Base-by-base conservation (phyloP, 2,329 filamentous ascomycete genomes). In the Trichoderma atroviride region DNA sequence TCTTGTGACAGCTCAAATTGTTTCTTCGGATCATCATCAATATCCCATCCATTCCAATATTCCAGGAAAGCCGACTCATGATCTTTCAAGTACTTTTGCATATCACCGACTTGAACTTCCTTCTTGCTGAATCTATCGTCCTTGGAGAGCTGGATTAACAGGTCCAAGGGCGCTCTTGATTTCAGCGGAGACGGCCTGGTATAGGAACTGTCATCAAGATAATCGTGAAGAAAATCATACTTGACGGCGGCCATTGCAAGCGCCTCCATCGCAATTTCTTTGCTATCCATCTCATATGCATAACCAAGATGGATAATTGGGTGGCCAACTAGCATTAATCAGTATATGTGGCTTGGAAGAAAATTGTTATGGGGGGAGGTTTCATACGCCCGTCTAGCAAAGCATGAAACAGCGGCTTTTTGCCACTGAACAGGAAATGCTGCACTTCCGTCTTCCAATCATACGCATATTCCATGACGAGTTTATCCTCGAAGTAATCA, bases 271-370 rank as follows among this genome's bases (percentile, higher is more conserved):
- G 90, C 94, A 24, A 98, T 78, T 72, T 96, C 95, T 70, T 91
- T 91, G 74, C 88, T 96, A 71, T 92, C 88, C 74, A 98, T 85
- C 82, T 99, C 95, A 76, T 91, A 95, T 11, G 94, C 96, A 77
- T 97, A 97, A n/a, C 89, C 94, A 2, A 99, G 86, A 76, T 98
- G 96, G 70, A 98, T 96, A n/a, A 98, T 83, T 1, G 95, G 92
- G 75, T 97, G 93, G 22, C 91, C 95, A 71, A 97, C 92, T 95
- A 72, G 24, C 5, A 68, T 19, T 14, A 9, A 70, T 76, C 68
- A 79, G 74, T 37, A 67, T 70, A 59, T 14, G 9, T 29, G 7
- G 19, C 19, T 40, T 5, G n/a, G 22, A 57, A 5, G 70, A 70
- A 37, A 67, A 63, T 19, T n/a, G 16, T 11, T 13, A 2, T 2